Evolutionary conservation across 805 yeast genomes (phyloP).

Genomic region (Wickerhamomyces xylosicus): DNA sequence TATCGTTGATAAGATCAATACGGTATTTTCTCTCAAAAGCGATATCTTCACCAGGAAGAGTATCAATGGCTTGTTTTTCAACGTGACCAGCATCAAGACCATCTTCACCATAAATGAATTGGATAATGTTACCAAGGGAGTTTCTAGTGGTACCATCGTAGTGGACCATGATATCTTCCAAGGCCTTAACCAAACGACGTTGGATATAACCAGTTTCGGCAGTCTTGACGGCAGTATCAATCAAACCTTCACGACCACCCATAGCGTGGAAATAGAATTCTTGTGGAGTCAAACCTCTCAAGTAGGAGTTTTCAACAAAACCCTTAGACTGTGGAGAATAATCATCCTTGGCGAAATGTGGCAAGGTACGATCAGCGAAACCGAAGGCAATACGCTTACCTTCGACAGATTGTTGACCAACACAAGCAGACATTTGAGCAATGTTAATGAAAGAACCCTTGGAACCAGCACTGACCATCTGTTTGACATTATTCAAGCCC

Average conservation of each 20-base stretch:
- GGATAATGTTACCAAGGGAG: conserved; percentile 92
- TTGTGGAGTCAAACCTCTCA: conserved; percentile 96
- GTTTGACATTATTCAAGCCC: conserved; percentile 91
- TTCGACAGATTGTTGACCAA: conserved; percentile 98
- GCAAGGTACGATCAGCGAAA: conserved; percentile 89
- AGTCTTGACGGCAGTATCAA: conserved; percentile 98
- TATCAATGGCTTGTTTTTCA: conserved; percentile 91
- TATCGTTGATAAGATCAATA: conserved; percentile 74
- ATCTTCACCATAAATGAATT: conserved; percentile 97
- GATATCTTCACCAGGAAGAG: conserved; percentile 85
- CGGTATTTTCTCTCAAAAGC: conserved; percentile 78
- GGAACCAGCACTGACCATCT: conserved; percentile 98
- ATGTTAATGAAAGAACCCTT: conserved; percentile 98
- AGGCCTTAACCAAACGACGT: conserved; percentile 93
- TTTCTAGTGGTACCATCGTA: conserved; percentile 98
- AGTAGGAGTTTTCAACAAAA: conserved; percentile 92
- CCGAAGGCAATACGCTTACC: conserved; percentile 99
- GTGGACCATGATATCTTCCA: conserved; percentile 96
- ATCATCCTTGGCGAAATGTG: conserved; percentile 97
- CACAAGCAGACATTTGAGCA: conserved; percentile 99
- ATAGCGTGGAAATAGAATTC: conserved; percentile 98
- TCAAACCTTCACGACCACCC: conserved; percentile 99
- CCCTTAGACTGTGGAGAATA: conserved; percentile 98
- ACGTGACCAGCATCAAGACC: conserved; percentile 98
- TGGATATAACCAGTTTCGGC: conserved; percentile 99